phyloP scores from a whole-genome alignment of 2,329 filamentous ascomycete species.

The Venturia nashicola region DNA sequence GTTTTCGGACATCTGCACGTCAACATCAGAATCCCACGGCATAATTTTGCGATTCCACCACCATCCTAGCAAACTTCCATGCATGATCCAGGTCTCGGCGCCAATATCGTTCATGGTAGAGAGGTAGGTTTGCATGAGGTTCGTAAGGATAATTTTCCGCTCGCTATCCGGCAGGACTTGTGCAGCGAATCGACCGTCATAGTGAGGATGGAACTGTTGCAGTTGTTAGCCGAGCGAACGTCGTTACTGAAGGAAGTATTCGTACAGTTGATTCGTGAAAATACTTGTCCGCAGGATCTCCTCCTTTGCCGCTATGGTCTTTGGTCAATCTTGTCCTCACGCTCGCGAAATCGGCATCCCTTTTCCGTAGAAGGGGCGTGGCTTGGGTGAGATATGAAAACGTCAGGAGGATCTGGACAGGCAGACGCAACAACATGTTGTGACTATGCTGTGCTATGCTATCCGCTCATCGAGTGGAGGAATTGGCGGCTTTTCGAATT shows the following conservation, averaged over 20 bases:
- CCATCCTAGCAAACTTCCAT: constrained; percentile 48
- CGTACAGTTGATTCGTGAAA: constrained; percentile 37
- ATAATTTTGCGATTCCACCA: constrained; percentile 51
- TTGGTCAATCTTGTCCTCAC: constrained; percentile 28
- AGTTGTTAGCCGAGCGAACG: constrained; percentile 3
- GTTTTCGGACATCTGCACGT: constrained; percentile 44
- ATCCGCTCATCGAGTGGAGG: neutral
- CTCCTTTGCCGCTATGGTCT: constrained; percentile 26
- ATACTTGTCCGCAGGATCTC: constrained; percentile 35
- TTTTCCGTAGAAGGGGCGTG: constrained; percentile 14
- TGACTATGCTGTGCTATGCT: neutral
- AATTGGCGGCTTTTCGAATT: neutral
- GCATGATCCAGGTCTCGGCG: constrained; percentile 51
- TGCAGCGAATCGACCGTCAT: constrained; percentile 44
- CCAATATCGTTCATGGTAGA: constrained; percentile 43
- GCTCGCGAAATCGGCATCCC: constrained; percentile 31
- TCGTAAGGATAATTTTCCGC: constrained; percentile 34
- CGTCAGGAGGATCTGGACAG: neutral
- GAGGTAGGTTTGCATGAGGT: constrained; percentile 43
- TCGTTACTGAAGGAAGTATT: neutral
- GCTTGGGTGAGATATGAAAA: neutral
- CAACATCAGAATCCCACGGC: constrained; percentile 50
- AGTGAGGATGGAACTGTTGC: constrained; percentile 38
- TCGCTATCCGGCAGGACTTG: constrained; percentile 32
- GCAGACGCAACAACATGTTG: constrained; percentile 6